phyloP scores from a whole-genome alignment of 2,329 filamentous ascomycete genomes.

The Purpureocillium takamizusanense region DNA sequence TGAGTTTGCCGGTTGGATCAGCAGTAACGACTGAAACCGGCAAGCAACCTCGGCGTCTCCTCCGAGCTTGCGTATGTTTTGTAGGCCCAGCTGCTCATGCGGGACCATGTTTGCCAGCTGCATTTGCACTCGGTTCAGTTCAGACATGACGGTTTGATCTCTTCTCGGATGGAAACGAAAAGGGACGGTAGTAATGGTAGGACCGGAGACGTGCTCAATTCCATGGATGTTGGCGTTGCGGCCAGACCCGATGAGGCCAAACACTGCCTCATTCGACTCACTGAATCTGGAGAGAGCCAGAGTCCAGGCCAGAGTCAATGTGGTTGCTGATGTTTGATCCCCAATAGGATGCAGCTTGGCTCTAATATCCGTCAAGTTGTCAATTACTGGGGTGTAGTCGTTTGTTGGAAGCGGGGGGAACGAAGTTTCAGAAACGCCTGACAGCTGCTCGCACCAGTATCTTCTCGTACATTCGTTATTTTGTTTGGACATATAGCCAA shows the following conservation, averaged over 20 bases:
- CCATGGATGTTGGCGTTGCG: conserved; percentile 1
- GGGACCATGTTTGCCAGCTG: not conserved
- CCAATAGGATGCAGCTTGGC: too few species aligned
- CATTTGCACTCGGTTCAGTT: not conserved
- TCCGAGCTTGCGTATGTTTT: conserved; percentile 44
- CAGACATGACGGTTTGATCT: not conserved
- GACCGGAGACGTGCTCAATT: conserved; percentile 3
- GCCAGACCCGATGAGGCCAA: conserved; percentile 3
- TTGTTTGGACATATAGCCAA: not conserved
- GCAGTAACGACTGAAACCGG: conserved; percentile 30
- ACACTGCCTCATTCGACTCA: not conserved
- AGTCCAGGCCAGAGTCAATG: conserved; percentile 1
- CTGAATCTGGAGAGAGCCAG: conserved; percentile 1
- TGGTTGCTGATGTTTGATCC: not conserved
- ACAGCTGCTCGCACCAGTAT: too few species aligned
- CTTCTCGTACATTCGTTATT: too few species aligned
- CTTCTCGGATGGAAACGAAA: not conserved
- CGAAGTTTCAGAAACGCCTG: too few species aligned
- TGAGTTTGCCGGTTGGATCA: conserved; percentile 2
- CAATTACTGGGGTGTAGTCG: too few species aligned
- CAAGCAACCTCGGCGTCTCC: conserved; percentile 42
- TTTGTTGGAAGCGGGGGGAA: too few species aligned
- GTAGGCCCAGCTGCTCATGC: conserved; percentile 47
- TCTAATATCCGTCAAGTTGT: too few species aligned
- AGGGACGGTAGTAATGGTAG: conserved; percentile 4